Percentiles rank a stretch among this genome's conserved stretches.
Evolutionary conservation across 2,329 filamentous ascomycete species (phyloP).

Genomic region (Nectriaceae sp.): DNA sequence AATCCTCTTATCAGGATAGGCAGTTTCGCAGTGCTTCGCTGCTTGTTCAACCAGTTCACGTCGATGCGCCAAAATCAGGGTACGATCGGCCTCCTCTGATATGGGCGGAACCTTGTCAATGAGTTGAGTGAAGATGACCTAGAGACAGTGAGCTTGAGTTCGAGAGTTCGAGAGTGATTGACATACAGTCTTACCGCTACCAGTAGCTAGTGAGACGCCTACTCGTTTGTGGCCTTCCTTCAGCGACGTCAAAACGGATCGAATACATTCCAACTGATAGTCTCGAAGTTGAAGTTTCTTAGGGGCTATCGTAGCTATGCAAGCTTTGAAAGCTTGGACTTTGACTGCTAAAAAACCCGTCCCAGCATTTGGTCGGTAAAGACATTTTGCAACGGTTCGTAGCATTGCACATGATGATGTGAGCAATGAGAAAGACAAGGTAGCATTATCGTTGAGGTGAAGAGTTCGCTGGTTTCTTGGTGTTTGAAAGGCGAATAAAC

Average conservation of each 20-base stretch:
- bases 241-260: conserved; percentile 72
- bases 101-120: conserved; percentile 71
- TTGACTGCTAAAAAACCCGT: conserved; percentile 9
- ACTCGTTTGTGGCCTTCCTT: conserved; percentile 73
- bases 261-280: conserved; percentile 92
- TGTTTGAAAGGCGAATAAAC: no score
- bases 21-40: conserved; percentile 75
- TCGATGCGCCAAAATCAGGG: conserved; percentile 88
- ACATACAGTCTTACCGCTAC: conserved; percentile 81
- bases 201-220: conserved; percentile 84
- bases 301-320: conserved; percentile 21
- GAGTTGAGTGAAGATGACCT: conserved; percentile 95
- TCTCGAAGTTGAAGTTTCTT: conserved; percentile 65
- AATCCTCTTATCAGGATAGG: conserved; percentile 78
- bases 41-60: conserved; percentile 95
- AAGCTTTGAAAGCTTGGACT: conserved; percentile 19
- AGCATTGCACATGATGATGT: conserved; percentile 41
- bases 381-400: conserved; percentile 30
- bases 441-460: conserved; percentile 10
- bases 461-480: neutral
- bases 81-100: conserved; percentile 62
- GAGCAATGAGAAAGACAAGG: conserved; percentile 6
- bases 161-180: neutral
- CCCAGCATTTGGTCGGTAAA: conserved; percentile 21
- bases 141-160: conserved; percentile 13